A percentile compares a stretch with the other conserved stretches of the same genome.
Evolutionary conservation across 2,329 filamentous ascomycete genomes (phyloP).

Genomic region (Cladosporium sp.): DNA sequence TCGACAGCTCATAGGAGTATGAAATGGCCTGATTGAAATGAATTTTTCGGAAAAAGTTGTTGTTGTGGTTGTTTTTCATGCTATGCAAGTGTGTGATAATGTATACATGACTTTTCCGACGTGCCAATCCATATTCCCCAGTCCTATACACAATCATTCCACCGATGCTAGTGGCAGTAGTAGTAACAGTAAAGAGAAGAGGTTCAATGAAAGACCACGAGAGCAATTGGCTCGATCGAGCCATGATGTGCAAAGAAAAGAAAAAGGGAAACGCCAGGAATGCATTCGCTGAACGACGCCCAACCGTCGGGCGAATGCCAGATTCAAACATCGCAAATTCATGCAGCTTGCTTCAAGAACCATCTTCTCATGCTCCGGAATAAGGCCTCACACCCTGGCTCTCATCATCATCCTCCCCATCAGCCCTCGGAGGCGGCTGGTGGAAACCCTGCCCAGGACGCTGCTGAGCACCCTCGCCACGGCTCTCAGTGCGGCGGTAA

Average conservation of each 20-base stretch:
- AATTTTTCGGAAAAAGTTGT: no score
- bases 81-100: background rate
- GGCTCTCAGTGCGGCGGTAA: conserved; percentile 16
- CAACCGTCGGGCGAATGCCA: no score
- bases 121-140: background rate
- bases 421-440: conserved; percentile 5
- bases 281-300: no score
- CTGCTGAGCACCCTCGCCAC: background rate
- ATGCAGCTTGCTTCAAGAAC: background rate
- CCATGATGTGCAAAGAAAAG: background rate
- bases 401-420: conserved; percentile 21
- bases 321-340: background rate
- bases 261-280: background rate
- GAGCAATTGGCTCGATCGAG: conserved; percentile 6
- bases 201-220: conserved; percentile 1
- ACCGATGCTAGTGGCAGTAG: background rate
- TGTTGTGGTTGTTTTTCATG: no score
- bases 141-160: background rate
- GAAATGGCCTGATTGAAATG: no score
- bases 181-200: background rate
- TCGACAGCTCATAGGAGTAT: no score
- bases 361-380: conserved; percentile 18
- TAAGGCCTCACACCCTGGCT: conserved; percentile 18
- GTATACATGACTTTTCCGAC: background rate
- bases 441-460: background rate